Evolutionary conservation across 2,329 filamentous ascomycete species (phyloP), one percentile per base, ranked within the genome.

Genomic region (Laburnicola sp.): DNA sequence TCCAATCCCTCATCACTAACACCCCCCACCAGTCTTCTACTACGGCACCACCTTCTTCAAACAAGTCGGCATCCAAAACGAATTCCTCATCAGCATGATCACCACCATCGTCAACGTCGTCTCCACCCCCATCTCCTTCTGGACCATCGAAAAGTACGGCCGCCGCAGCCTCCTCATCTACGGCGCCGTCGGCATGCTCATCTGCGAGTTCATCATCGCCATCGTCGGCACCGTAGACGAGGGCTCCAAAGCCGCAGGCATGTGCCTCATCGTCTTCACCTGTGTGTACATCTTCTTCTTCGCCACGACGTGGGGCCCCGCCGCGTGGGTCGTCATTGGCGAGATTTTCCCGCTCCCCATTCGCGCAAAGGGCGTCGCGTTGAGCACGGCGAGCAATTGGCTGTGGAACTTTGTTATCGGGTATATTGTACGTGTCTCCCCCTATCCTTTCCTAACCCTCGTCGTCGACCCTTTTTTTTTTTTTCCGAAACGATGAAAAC

Each of bases 221-320:
- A 91, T 94, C 59, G 74, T 83, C 45, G 81, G 79, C 53, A 69
- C 63, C 22, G 65, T 75, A 0, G 59, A 59, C 27, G 63, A 60
- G 21, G 70, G 66, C 21, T 73, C 86, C 72, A 75, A 80, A 54
- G 58, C 76, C 2, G 86, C 84, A 1, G 69, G 73, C 42, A 63
- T 70, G 26, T 68, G 60, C 59, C 73, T 92, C 80, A 91, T 96
- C 59, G 84, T 89, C 54, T 94, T 95, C 78, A 94, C 94, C 69
- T 88, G 86, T 77, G 86, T 96, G 78, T 94, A 91, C 82, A 92
- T 96, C 80, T 91, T 90, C 82, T 93, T 87, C 82, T 96, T 96
- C 73, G 91, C 91, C 53, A 86, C 83, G 51, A 96, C 91, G 58
- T 96, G 90, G 91, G 91, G 91, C 46, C 89, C 90, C 5, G 87